Conservation (phyloP, 345 rosid genomes). For the Eucalyptus marginata region DNA sequence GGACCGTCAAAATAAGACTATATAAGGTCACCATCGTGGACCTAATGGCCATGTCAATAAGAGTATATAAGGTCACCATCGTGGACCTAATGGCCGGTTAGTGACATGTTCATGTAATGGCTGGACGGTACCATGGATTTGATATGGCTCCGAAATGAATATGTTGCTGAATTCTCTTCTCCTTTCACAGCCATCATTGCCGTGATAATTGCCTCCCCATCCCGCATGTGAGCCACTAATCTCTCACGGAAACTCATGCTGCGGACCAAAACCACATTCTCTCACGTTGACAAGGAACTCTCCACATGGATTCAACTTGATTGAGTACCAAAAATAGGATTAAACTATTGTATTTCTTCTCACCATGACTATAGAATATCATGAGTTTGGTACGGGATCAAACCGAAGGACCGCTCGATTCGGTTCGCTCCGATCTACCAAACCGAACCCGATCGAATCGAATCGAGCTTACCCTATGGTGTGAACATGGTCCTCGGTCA, state of each 20-base stretch:
- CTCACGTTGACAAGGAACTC: not conserved
- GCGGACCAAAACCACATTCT: not conserved
- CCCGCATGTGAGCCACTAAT: not conserved
- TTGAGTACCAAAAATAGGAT: not conserved
- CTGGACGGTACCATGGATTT: not conserved
- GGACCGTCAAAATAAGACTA: not conserved
- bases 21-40: not conserved
- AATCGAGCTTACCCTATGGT: not conserved
- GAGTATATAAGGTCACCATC: not conserved
- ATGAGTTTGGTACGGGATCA: not conserved
- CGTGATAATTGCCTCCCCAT: not conserved
- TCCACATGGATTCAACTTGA: not conserved
- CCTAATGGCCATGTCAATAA: not conserved
- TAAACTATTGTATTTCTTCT: not conserved
- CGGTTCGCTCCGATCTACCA: rapidly evolving
- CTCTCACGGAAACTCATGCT: not conserved
- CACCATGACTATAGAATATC: not conserved
- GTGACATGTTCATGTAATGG: not conserved
- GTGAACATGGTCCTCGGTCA: not conserved
- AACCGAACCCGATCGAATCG: not conserved
- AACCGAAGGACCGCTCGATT: not conserved
- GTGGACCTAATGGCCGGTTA: not conserved
- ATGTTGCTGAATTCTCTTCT: not conserved
- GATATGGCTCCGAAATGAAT: not conserved
- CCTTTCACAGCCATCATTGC: not conserved